Conservation (phyloP, 75 land plant species). For the Pinus taeda region DNA sequence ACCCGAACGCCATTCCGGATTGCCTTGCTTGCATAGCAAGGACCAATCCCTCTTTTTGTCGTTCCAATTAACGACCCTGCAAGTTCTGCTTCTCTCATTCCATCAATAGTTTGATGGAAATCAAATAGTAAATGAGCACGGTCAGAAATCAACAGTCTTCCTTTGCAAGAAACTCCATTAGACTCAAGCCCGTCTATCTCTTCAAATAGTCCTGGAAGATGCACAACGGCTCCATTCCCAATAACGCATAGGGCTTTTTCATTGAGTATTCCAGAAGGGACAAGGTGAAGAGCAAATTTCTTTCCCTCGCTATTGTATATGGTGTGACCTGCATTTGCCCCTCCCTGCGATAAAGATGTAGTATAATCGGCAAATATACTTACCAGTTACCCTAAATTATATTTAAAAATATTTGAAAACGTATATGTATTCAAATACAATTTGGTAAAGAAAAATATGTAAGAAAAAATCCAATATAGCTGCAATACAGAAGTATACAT, state of each 20-base stretch:
- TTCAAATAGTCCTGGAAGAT: conserved; percentile 70
- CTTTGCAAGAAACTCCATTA: conserved; percentile 64
- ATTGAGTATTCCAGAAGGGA: conserved; percentile 95
- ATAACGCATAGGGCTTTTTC: conserved; percentile 76
- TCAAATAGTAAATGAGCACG: conserved; percentile 93
- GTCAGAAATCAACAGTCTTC: conserved; percentile 78
- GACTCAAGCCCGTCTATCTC: conserved; percentile 79
- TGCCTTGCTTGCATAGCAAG: conserved; percentile 27
- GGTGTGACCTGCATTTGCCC: conserved; percentile 98
- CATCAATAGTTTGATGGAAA: conserved; percentile 87
- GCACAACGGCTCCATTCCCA: conserved; percentile 96
- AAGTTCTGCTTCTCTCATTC: conserved; percentile 90
- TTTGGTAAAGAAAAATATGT: no score
- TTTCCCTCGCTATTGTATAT: conserved; percentile 91
- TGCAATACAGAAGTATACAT: no score
- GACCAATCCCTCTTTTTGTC: conserved; percentile 92
- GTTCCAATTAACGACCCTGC: conserved; percentile 92
- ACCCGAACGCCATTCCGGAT: conserved; percentile 91
- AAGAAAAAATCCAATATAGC: no score
- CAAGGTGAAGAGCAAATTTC: conserved; percentile 95
- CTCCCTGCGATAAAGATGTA: conserved; percentile 57
- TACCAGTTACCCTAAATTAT: no score
- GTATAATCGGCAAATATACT: neutral
- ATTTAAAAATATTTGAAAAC: no score
- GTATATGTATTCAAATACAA: no score